Evolutionary conservation across 2,329 filamentous ascomycete genomes (phyloP).

Genomic region (Epichloe sibirici): DNA sequence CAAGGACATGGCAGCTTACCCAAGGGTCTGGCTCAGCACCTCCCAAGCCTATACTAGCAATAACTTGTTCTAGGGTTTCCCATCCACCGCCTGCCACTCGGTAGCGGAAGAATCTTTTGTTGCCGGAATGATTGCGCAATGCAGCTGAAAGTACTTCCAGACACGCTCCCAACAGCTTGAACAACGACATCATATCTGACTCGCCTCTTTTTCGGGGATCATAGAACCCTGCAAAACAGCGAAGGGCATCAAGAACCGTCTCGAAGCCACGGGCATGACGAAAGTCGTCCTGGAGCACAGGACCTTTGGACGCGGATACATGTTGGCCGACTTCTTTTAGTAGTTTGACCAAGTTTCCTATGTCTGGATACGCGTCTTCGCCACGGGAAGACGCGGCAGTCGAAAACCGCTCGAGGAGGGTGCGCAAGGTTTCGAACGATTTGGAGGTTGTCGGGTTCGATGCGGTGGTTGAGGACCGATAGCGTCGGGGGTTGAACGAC

Average conservation of each 20-base stretch:
- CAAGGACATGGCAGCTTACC: slow-evolving; percentile 64
- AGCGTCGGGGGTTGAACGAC: slow-evolving; percentile 41
- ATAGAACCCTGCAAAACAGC: slow-evolving; percentile 64
- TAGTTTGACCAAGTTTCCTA: slow-evolving; percentile 36
- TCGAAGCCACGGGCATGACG: slow-evolving; percentile 71
- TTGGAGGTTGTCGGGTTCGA: slow-evolving; percentile 46
- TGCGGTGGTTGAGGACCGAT: slow-evolving; percentile 52
- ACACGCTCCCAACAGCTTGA: slow-evolving; percentile 58
- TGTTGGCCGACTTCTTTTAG: slow-evolving; percentile 56
- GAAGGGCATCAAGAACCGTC: slow-evolving; percentile 54
- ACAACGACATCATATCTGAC: slow-evolving; percentile 51
- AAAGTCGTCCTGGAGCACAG: slow-evolving; percentile 63
- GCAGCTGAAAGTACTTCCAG: slow-evolving; percentile 63
- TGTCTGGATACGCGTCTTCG: slow-evolving; percentile 34
- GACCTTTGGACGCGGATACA: slow-evolving; percentile 35
- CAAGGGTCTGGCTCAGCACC: slow-evolving; percentile 55
- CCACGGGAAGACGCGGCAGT: slow-evolving; percentile 19
- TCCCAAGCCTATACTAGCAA: slow-evolving; percentile 55
- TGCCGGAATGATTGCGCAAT: slow-evolving; percentile 70
- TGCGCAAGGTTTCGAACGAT: slow-evolving; percentile 45
- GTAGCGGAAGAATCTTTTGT: slow-evolving; percentile 74
- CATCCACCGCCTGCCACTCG: slow-evolving; percentile 68
- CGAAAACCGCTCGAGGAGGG: slow-evolving; percentile 37
- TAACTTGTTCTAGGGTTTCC: slow-evolving; percentile 59
- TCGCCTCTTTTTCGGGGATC: slow-evolving; percentile 49